Evolutionary conservation across 1,284 basidiomycete genomes (phyloP).

Genomic region (Cutaneotrichosporon spelunceum): DNA sequence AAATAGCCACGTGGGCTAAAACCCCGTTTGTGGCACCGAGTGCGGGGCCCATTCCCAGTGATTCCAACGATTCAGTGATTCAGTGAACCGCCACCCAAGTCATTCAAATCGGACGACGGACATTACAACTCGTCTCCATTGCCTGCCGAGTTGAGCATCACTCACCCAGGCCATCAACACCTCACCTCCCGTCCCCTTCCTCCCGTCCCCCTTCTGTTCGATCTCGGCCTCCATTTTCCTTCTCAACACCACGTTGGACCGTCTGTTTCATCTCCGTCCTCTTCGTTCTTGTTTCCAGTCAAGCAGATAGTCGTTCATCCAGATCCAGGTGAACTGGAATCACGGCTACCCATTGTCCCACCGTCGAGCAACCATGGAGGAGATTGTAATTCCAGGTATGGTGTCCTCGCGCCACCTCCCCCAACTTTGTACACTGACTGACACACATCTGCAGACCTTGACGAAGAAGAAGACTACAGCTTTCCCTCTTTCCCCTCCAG

Average conservation of each 20-base stretch:
- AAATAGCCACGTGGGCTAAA: not conserved
- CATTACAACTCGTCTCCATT: no score
- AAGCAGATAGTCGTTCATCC: not conserved
- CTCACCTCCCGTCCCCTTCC: no score
- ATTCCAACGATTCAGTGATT: no score
- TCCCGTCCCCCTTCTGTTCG: no score
- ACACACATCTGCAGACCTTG: conserved; percentile 31
- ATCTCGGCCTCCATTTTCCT: not conserved
- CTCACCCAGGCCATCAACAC: no score
- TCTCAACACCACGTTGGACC: not conserved
- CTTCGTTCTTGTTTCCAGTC: not conserved
- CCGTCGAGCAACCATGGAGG: conserved; percentile 27
- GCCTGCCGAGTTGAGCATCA: no score
- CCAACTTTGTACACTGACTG: not conserved
- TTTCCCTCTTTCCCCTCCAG: conserved; percentile 35
- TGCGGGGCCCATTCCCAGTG: not conserved
- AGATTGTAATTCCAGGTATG: conserved; percentile 48
- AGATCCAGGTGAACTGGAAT: not conserved
- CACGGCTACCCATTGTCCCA: not conserved
- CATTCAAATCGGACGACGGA: no score
- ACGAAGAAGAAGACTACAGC: conserved; percentile 45
- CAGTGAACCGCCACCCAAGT: not conserved
- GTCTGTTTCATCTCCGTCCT: not conserved
- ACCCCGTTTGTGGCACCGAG: not conserved
- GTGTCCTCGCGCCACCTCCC: not conserved